These are phyloP conservation scores for Colletotrichum sp. DNA, from an alignment of 2,329 filamentous ascomycete genomes.

Conservation along the genomic window DNA sequence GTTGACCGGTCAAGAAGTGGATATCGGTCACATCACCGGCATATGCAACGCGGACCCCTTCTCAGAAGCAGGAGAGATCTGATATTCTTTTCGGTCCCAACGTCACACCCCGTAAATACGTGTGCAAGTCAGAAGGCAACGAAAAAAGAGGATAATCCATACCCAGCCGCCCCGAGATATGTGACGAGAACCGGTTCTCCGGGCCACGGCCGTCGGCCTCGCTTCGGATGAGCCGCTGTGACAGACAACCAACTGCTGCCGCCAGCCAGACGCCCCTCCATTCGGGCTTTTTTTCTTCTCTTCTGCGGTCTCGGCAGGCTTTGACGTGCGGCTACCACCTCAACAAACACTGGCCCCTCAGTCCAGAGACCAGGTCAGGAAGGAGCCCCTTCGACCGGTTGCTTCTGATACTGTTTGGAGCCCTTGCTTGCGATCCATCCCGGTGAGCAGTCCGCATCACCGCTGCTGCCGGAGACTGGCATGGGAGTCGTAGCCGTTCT, in stretches of 20 bases:
- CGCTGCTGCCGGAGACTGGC: neutral
- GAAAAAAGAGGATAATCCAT: neutral
- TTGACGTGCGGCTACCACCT: neutral
- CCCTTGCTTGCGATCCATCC: neutral
- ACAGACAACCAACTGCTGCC: neutral
- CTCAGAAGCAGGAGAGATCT: neutral
- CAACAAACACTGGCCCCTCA: neutral
- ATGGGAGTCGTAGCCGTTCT: neutral
- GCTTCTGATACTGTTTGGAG: neutral
- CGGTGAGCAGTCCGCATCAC: neutral
- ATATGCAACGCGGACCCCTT: neutral
- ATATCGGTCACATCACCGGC: constrained; percentile 5
- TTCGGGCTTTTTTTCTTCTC: neutral
- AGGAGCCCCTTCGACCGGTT: neutral
- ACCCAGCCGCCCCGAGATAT: neutral
- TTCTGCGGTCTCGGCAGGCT: neutral
- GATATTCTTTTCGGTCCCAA: neutral
- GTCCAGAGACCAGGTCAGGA: neutral
- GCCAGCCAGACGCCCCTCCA: neutral
- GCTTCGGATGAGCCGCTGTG: neutral
- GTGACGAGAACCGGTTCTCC: constrained; percentile 9
- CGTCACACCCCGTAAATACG: neutral
- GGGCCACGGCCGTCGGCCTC: neutral
- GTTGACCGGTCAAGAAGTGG: constrained; percentile 18
- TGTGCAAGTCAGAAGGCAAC: neutral